Percentiles rank a stretch among this genome's conserved stretches.
Evolutionary conservation across 495 filamentous ascomycete species (phyloP).

Genomic region (Friedmanniomyces simplex): DNA sequence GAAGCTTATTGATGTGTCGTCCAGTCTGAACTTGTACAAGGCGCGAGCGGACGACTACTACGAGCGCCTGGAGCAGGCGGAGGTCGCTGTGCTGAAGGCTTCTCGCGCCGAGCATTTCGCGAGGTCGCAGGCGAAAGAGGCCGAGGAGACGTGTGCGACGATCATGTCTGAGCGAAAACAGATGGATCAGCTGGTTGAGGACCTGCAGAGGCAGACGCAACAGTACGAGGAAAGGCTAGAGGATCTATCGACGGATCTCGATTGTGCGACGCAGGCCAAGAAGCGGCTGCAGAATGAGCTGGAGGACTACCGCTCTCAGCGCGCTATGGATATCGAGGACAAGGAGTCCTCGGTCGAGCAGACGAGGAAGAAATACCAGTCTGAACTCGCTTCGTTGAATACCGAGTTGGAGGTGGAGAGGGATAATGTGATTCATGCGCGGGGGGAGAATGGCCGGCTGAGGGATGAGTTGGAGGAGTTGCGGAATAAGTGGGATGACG

Average conservation of each 20-base stretch:
- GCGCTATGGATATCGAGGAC: constrained; percentile 93
- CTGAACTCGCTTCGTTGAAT: constrained; percentile 77
- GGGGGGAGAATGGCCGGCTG: constrained; percentile 52
- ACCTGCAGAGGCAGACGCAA: constrained; percentile 81
- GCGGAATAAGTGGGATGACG: constrained; percentile 95
- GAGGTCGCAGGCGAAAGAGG: constrained; percentile 74
- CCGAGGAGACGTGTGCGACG: constrained; percentile 79
- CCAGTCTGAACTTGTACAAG: constrained; percentile 84
- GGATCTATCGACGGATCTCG: constrained; percentile 81
- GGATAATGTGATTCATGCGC: constrained; percentile 64
- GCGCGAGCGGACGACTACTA: constrained; percentile 92
- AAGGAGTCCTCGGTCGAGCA: constrained; percentile 95
- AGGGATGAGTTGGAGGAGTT: constrained; percentile 92
- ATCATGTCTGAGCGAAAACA: constrained; percentile 89
- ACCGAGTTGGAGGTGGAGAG: constrained; percentile 89
- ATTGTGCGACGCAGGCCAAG: constrained; percentile 77
- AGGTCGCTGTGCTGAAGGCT: constrained; percentile 90
- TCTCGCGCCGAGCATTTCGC: constrained; percentile 88
- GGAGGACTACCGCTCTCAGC: constrained; percentile 90
- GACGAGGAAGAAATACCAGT: constrained; percentile 92
- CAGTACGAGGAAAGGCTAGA: constrained; percentile 83
- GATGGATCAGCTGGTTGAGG: constrained; percentile 80
- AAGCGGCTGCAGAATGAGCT: constrained; percentile 95
- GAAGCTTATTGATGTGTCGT: constrained; percentile 69
- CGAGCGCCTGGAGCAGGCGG: constrained; percentile 92